Conservation (phyloP, 768 basidiomycete genomes). For the Russula emetica region DNA sequence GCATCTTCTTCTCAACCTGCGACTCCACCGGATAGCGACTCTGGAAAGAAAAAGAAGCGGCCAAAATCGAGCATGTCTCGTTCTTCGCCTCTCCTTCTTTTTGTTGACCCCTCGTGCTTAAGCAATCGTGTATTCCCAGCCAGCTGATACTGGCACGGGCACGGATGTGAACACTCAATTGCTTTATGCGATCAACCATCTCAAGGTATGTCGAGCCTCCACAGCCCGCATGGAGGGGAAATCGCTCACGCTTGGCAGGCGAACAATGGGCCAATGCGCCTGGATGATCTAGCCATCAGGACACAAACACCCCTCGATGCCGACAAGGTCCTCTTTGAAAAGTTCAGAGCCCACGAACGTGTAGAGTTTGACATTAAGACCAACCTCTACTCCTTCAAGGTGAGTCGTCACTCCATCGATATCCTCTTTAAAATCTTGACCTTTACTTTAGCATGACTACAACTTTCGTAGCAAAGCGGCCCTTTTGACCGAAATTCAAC, state of each 20-base stretch:
- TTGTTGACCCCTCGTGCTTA: slow-evolving; percentile 26
- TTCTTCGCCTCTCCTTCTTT: slow-evolving; percentile 25
- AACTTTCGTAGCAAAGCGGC: slow-evolving; percentile 81
- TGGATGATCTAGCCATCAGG: slow-evolving; percentile 82
- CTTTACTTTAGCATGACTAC: slow-evolving; percentile 66
- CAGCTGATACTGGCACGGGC: slow-evolving; percentile 79
- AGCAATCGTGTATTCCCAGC: slow-evolving; percentile 84
- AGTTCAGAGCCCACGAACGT: slow-evolving; percentile 77
- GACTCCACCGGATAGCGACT: slow-evolving; percentile 24
- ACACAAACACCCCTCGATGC: slow-evolving; percentile 74
- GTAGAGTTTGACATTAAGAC: slow-evolving; percentile 80
- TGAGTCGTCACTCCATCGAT: slow-evolving; percentile 34
- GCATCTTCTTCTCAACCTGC: slow-evolving; percentile 43
- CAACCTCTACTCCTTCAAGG: slow-evolving; percentile 82
- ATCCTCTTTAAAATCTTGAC: slow-evolving; percentile 19
- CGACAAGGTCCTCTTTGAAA: slow-evolving; percentile 66
- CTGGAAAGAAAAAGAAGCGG: slow-evolving; percentile 46
- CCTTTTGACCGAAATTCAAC: slow-evolving; percentile 79
- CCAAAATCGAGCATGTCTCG: slow-evolving; percentile 58
- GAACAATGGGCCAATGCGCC: slow-evolving; percentile 74
- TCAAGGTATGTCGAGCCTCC: slow-evolving; percentile 52
- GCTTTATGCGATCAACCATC: slow-evolving; percentile 74
- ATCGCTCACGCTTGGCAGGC: slow-evolving; percentile 38
- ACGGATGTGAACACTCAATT: slow-evolving; percentile 83
- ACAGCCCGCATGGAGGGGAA: not conserved